phyloP scores from a whole-genome alignment of 306 rosid genomes.

The Cucurbita maxima region DNA sequence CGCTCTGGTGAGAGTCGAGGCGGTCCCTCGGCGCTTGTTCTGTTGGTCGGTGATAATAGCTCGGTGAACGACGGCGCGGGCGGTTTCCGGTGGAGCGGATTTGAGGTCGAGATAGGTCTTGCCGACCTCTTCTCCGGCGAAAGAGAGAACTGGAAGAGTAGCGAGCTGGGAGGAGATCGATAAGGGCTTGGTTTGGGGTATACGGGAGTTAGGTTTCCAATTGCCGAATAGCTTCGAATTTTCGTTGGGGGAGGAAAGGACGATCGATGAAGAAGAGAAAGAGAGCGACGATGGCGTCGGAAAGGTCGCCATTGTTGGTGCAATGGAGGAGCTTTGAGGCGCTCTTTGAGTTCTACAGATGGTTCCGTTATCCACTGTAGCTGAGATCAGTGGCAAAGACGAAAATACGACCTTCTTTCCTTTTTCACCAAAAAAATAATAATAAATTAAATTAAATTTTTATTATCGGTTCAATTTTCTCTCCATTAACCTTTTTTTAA shows the following conservation, averaged over 20 bases:
- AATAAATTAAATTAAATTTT: too few species aligned
- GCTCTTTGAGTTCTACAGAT: background rate
- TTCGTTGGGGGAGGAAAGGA: conserved; percentile 23
- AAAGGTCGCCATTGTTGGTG: conserved; percentile 30
- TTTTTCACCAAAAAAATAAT: background rate
- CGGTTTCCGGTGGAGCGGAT: conserved; percentile 60
- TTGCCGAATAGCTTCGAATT: conserved; percentile 6
- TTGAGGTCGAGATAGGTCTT: conserved; percentile 61
- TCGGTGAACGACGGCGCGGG: conserved; percentile 91
- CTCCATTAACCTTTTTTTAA: too few species aligned
- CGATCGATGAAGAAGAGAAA: conserved; percentile 41
- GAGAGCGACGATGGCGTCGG: conserved; percentile 25
- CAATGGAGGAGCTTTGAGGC: background rate
- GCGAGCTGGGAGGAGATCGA: conserved; percentile 43
- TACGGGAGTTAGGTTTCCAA: conserved; percentile 12
- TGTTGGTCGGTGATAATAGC: conserved; percentile 72
- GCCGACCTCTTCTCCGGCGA: conserved; percentile 57
- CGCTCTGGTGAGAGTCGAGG: conserved; percentile 75
- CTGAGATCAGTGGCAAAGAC: background rate
- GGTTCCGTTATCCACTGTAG: conserved; percentile 7
- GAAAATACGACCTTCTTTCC: background rate
- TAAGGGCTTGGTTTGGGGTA: conserved; percentile 10
- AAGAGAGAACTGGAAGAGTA: conserved; percentile 73
- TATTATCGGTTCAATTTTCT: too few species aligned
- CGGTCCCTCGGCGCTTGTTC: conserved; percentile 95